Conservation (phyloP, 2,329 filamentous ascomycete genomes). For the Apiospora saccharicola region DNA sequence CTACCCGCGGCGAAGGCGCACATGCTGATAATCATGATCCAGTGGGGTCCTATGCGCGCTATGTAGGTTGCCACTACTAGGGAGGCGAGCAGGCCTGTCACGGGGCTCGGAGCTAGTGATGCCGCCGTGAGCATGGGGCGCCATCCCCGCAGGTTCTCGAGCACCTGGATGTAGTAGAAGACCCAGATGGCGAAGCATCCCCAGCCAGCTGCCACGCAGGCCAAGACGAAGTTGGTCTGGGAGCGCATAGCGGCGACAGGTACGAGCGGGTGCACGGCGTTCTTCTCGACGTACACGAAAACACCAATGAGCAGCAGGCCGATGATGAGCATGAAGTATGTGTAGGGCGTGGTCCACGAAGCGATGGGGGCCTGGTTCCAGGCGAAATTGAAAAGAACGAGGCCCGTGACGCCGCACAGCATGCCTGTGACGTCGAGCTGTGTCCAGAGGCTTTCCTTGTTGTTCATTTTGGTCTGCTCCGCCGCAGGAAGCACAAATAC, state of each 20-base stretch:
- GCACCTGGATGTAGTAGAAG: conserved; percentile 52
- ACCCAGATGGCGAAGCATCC: conserved; percentile 54
- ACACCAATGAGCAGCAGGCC: conserved; percentile 56
- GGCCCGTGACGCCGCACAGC: conserved; percentile 54
- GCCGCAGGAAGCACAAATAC: conserved; percentile 37
- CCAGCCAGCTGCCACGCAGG: conserved; percentile 56
- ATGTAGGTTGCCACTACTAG: conserved; percentile 40
- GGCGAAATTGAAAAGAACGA: conserved; percentile 65
- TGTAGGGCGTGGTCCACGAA: conserved; percentile 60
- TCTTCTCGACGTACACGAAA: conserved; percentile 62
- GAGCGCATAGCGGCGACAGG: conserved; percentile 56
- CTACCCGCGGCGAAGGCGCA: conserved; percentile 41
- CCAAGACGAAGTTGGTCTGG: conserved; percentile 58
- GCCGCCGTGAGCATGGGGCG: conserved; percentile 48
- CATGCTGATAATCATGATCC: conserved; percentile 42
- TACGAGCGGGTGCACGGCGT: conserved; percentile 57
- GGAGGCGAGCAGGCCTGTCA: conserved; percentile 46
- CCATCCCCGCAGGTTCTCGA: conserved; percentile 47
- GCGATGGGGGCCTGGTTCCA: conserved; percentile 65
- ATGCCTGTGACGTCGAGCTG: conserved; percentile 41
- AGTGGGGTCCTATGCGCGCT: conserved; percentile 41
- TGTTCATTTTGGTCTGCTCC: conserved; percentile 31
- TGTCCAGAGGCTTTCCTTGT: conserved; percentile 32
- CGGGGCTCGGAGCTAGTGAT: conserved; percentile 47
- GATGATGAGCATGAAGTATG: conserved; percentile 57